Evolutionary conservation across 805 yeast species (phyloP), one percentile per base, ranked within the genome.

Genomic region (Wickerhamiella allomyrinae): DNA sequence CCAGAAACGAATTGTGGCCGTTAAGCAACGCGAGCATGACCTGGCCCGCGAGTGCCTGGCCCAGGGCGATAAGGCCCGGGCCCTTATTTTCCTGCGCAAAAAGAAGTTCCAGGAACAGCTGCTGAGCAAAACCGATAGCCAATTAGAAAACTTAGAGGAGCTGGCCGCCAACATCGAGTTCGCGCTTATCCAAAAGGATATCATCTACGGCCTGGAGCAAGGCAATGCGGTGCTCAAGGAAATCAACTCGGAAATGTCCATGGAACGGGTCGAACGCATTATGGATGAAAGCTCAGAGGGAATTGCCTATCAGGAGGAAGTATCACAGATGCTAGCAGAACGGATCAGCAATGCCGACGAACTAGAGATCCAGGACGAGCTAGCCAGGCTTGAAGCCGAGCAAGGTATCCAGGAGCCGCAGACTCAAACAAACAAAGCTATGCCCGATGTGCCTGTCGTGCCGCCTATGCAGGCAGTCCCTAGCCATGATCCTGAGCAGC

Each of bases 201-300:
- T 91, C 34, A 50, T 87, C 3, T 71, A 71, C 45, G 95, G 96
- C 0, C 64, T 91, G 23, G 69, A 77, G 50, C 77, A 79, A 49
- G 97, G 98, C 20, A 86, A 81, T 55, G 62, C 69, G 40, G 83
- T 84, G 10, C 69, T 91, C 50, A 77, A 72, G 49, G 76, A 74
- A 50, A 67, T 91, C 46, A 91, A 91, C 58, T 63, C 65, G 38
- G 95, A 89, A 52, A 73, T 87, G 73, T 76, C 74, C 27, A 56
- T 82, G 14, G 87, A 81, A 24, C 73, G 74, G 51, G 79, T 86
- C n/a, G 95, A 87, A 50, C 71, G 69, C 53, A 68, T 89, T 3
- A 63, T 89, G 71, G 95, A 87, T 57, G 87, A 83, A 40, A 71
- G 82, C 17, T 83, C 79, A 37, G 95, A 84, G 19, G 94, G 89